Evolutionary conservation across 495 filamentous ascomycete species (phyloP).

Genomic region (Cryomyces minteri): DNA sequence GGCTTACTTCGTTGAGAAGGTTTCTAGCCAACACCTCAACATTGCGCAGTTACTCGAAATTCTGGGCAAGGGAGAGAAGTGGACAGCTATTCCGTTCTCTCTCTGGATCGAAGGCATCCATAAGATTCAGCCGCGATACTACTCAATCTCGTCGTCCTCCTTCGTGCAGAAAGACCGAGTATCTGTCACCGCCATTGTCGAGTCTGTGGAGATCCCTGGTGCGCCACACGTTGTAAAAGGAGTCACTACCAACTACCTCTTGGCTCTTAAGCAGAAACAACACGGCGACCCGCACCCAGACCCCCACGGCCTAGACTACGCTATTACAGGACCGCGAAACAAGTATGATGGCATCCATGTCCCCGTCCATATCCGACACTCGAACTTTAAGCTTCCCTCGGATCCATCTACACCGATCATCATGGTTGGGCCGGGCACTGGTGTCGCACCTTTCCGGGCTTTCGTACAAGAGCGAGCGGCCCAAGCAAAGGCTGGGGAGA

Average conservation of each 20-base stretch:
- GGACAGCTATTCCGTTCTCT: constrained; percentile 79
- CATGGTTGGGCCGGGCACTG: constrained; percentile 90
- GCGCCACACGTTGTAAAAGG: constrained; percentile 71
- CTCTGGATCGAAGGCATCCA: constrained; percentile 83
- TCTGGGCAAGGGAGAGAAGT: constrained; percentile 49
- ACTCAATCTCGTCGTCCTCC: constrained; percentile 97
- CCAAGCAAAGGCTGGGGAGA: constrained; percentile 58
- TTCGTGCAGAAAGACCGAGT: constrained; percentile 85
- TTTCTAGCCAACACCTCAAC: constrained; percentile 68
- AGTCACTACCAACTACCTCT: constrained; percentile 91
- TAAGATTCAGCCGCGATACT: constrained; percentile 95
- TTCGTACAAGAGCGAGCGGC: constrained; percentile 89
- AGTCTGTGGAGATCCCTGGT: constrained; percentile 59
- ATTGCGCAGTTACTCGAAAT: constrained; percentile 74
- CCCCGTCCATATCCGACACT: constrained; percentile 90
- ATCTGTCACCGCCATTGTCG: constrained; percentile 89
- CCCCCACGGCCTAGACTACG: constrained; percentile 74
- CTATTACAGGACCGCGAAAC: constrained; percentile 79
- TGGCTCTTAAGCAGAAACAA: constrained; percentile 94
- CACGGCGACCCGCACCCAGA: constrained; percentile 75
- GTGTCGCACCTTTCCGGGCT: constrained; percentile 88
- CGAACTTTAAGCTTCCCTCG: constrained; percentile 97
- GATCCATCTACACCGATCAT: constrained; percentile 89
- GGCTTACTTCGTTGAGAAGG: constrained; percentile 86
- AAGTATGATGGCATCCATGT: constrained; percentile 95